Evolutionary conservation across 1,284 basidiomycete genomes (phyloP).

Genomic region (Irpex rosettiformis): DNA sequence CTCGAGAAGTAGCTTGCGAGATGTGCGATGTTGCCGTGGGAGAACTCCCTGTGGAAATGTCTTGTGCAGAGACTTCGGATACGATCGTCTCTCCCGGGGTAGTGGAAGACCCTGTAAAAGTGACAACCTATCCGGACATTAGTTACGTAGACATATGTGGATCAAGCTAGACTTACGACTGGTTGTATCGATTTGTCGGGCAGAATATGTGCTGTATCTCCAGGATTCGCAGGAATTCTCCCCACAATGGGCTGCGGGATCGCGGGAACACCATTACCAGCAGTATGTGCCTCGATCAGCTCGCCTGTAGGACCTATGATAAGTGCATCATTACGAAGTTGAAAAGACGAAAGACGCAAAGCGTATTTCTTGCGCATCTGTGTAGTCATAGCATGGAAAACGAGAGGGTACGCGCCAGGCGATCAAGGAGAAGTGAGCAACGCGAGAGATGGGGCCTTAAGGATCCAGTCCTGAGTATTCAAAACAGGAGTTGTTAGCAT

Average conservation of each 20-base stretch:
- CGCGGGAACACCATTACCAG: slow-evolving; percentile 3
- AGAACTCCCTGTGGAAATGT: background rate
- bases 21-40: background rate
- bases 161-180: background rate
- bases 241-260: slow-evolving; percentile 3
- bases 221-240: background rate
- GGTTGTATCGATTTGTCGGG: background rate
- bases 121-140: background rate
- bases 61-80: background rate
- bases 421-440: background rate
- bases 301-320: slow-evolving; percentile 16
- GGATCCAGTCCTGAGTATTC: background rate
- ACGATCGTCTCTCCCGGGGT: background rate
- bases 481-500: background rate
- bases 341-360: background rate
- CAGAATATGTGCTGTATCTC: background rate
- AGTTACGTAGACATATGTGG: background rate
- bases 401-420: background rate
- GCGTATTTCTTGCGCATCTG: background rate
- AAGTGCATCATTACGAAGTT: slow-evolving; percentile 7
- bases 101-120: background rate
- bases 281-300: slow-evolving; percentile 10
- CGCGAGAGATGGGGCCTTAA: background rate
- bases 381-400: background rate
- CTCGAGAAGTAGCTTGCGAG: background rate